These are phyloP conservation scores for Aspergillus calidoustus DNA, from an alignment of 2,329 filamentous ascomycete genomes.

Conservation along the genomic window DNA sequence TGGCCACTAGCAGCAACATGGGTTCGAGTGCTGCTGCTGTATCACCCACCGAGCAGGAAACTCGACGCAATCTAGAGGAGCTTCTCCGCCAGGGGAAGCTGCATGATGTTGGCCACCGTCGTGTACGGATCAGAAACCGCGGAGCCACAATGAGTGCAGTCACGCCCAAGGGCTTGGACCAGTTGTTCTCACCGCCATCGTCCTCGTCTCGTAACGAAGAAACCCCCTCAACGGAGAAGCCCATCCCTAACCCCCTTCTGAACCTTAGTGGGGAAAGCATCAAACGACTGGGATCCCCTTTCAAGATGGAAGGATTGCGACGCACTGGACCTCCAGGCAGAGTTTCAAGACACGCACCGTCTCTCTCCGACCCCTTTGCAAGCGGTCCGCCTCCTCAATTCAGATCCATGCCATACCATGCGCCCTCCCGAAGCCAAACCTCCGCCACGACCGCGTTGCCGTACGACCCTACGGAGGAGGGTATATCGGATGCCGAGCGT, in stretches of 20 bases:
- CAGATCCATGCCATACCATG: slow-evolving; percentile 21
- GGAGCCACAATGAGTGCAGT: slow-evolving; percentile 66
- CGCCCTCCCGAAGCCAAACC: slow-evolving; percentile 24
- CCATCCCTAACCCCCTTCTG: slow-evolving; percentile 33
- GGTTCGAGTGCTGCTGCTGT: slow-evolving; percentile 45
- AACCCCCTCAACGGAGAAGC: slow-evolving; percentile 27
- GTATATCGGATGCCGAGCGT: slow-evolving; percentile 44
- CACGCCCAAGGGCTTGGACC: slow-evolving; percentile 56
- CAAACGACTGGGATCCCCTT: slow-evolving; percentile 54
- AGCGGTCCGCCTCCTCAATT: slow-evolving; percentile 29
- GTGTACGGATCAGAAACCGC: slow-evolving; percentile 63
- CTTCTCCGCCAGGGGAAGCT: slow-evolving; percentile 42
- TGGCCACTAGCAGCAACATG: slow-evolving; percentile 46
- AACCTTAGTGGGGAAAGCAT: slow-evolving; percentile 45
- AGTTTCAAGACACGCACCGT: slow-evolving; percentile 46
- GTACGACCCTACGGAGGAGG: slow-evolving; percentile 40
- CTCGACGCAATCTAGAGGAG: slow-evolving; percentile 59
- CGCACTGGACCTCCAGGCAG: slow-evolving; percentile 36
- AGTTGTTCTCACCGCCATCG: slow-evolving; percentile 58
- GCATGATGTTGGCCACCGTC: slow-evolving; percentile 57
- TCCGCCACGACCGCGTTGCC: slow-evolving; percentile 24
- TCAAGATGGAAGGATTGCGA: slow-evolving; percentile 45
- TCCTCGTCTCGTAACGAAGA: slow-evolving; percentile 35
- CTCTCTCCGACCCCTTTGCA: slow-evolving; percentile 51
- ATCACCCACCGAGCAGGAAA: slow-evolving; percentile 61